These are phyloP conservation scores for Fonsecaea nubica DNA, from an alignment of 2,329 filamentous ascomycete genomes.

Conservation along the genomic window DNA sequence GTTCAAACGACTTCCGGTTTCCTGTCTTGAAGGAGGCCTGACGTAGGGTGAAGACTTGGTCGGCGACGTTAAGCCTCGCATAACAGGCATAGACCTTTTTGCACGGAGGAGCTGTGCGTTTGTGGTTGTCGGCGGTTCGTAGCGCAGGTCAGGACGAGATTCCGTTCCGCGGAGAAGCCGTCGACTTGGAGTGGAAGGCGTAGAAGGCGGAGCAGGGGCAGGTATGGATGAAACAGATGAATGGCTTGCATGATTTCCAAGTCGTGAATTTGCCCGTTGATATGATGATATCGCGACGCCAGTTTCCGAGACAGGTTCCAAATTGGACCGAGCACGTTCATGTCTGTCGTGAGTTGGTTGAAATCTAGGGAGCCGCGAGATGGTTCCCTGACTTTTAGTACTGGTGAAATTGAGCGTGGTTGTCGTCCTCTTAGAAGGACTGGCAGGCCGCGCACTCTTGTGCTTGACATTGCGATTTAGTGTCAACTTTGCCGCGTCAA, in stretches of 20 bases:
- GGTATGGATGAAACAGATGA: conserved; percentile 68
- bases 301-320: conserved; percentile 93
- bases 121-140: conserved; percentile 58
- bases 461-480: conserved; percentile 91
- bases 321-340: conserved; percentile 73
- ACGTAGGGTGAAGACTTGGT: conserved; percentile 45
- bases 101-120: conserved; percentile 62
- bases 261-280: conserved; percentile 69
- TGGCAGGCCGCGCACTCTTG: conserved; percentile 72
- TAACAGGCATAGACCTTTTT: conserved; percentile 66
- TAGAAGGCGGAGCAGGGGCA: conserved; percentile 65
- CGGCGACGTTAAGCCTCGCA: conserved; percentile 55
- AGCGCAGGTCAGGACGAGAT: conserved; percentile 46
- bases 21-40: conserved; percentile 49
- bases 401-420: conserved; percentile 92
- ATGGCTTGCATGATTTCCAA: conserved; percentile 70
- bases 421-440: conserved; percentile 68
- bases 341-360: conserved; percentile 59
- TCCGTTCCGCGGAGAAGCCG: conserved; percentile 60
- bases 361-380: conserved; percentile 80
- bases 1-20: conserved; percentile 44
- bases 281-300: conserved; percentile 72
- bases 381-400: conserved; percentile 62
- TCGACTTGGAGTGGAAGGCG: conserved; percentile 65
- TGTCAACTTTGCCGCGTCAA: conserved; percentile 79